phyloP scores from a whole-genome alignment of 331 rosid species.

The Quercus lobata region DNA sequence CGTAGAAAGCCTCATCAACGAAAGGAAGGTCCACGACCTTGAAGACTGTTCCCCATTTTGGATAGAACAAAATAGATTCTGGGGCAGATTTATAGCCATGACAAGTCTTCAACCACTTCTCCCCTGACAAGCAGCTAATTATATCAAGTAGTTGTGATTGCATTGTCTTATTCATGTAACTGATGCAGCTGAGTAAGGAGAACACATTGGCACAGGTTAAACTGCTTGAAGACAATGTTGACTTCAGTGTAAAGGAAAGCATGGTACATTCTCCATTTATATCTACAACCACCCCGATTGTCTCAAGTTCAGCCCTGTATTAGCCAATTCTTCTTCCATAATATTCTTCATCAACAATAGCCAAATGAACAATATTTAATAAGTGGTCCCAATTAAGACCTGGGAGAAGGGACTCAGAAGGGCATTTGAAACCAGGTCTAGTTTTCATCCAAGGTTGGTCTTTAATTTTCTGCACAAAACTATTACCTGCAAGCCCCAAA shows the following conservation, averaged over 20 bases:
- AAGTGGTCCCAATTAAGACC: conserved; percentile 1
- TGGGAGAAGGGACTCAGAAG: conserved; percentile 6
- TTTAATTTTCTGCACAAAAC: neutral
- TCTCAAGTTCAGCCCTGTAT: neutral
- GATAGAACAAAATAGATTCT: no score
- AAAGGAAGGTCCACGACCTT: conserved; percentile 8
- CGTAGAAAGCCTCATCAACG: conserved; percentile 13
- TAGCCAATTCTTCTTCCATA: neutral
- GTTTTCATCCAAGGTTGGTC: neutral
- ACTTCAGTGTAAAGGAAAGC: neutral
- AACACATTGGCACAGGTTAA: conserved; percentile 1
- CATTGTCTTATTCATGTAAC: neutral
- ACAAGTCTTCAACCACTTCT: conserved; percentile 23
- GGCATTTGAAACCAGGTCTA: neutral
- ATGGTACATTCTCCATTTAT: neutral
- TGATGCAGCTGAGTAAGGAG: neutral
- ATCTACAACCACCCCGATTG: conserved; percentile 12
- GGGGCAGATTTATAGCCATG: conserved; percentile 19
- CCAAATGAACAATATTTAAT: conserved; percentile 3
- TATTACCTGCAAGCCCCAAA: neutral
- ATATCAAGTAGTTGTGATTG: neutral
- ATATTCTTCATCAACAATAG: conserved; percentile 16
- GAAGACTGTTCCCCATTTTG: neutral
- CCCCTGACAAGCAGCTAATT: neutral
- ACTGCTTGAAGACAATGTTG: neutral